Evolutionary conservation across 2,329 filamentous ascomycete genomes (phyloP), one percentile per base, ranked within the genome.

Genomic region (Thermoascus crustaceus): DNA sequence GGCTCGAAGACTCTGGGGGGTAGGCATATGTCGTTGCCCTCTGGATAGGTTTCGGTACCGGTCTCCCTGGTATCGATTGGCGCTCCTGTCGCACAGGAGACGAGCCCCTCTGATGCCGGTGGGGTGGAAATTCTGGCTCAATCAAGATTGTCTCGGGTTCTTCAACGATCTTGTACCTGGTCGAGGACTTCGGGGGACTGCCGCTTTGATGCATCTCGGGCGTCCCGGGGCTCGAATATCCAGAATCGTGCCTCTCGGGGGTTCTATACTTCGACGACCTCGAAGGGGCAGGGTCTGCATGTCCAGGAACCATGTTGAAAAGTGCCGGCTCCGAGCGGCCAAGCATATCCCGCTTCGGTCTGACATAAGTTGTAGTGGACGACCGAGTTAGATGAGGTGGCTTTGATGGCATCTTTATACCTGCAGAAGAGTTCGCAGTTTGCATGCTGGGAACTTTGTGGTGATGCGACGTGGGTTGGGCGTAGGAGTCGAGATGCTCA

Each of bases 311-410:
- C 46, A 57, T 54, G 31, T 44, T 45, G 20, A 45, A 25, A 8
- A 58, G 44, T 7, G 50, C 49, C 13, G 51, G 46, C 40, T 45
- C 49, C 20, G 39, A 57, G 31, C 39, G 51, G 93, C 85, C 0
- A 83, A 93, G 62, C 81, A 76, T 40, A 74, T 83, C 0, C 71
- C 88, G 18, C 41, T 45, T 35, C 42, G 43, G 2, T 46, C 46
- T 16, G 25, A 14, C n/a, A 6, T 7, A 13, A 29, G 11, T 7
- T 9, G 7, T 13, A 13, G 7, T 29, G 25, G 25, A 5, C 16
- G 25, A 29, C n/a, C 7, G 11, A 13, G 25, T 29, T 13, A n/a
- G 6, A 14, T 7, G 25, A 29, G 11, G 25, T 7, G n/a, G n/a
- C n/a, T n/a, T n/a, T n/a, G n/a, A 29, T 13, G 25, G 25, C 11